These are phyloP conservation scores for Pleomassaria siparia DNA, from an alignment of 2,329 filamentous ascomycete genomes.

Conservation along the genomic window DNA sequence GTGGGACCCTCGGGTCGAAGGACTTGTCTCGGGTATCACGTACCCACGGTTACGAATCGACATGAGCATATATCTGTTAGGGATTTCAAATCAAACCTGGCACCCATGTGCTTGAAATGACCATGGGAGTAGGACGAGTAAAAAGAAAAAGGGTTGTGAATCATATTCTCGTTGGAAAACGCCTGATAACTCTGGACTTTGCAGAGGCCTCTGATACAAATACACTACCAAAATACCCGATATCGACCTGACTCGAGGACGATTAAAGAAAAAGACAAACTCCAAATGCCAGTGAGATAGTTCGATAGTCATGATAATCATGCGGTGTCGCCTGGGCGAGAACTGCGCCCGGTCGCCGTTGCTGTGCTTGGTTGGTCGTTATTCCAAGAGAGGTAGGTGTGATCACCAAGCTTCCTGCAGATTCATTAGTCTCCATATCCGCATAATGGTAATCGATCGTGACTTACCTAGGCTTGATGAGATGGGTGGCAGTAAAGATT, in stretches of 20 bases:
- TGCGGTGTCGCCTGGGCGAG: constrained; percentile 35
- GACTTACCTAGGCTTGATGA: constrained; percentile 82
- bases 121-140: constrained; percentile 14
- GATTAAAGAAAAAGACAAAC: constrained; percentile 20
- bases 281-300: constrained; percentile 16
- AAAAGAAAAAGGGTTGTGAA: constrained; percentile 18
- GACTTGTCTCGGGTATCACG: constrained; percentile 25
- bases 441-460: constrained; percentile 7
- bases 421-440: constrained; percentile 11
- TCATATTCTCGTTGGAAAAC: constrained; percentile 27
- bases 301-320: constrained; percentile 27
- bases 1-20: too few species aligned
- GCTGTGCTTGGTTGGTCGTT: constrained; percentile 64
- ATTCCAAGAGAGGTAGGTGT: constrained; percentile 97
- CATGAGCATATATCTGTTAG: constrained; percentile 11
- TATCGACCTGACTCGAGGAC: constrained; percentile 19
- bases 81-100: constrained; percentile 8
- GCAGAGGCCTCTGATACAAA: constrained; percentile 26
- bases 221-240: constrained; percentile 25
- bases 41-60: constrained; percentile 9
- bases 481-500: constrained; percentile 85
- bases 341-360: constrained; percentile 50
- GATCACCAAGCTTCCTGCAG: constrained; percentile 88
- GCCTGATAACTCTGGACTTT: constrained; percentile 31
- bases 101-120: constrained; percentile 12